These are phyloP conservation scores for Protomyces inundatus DNA, from an alignment of 1,139 yeast genomes.

Conservation along the genomic window DNA sequence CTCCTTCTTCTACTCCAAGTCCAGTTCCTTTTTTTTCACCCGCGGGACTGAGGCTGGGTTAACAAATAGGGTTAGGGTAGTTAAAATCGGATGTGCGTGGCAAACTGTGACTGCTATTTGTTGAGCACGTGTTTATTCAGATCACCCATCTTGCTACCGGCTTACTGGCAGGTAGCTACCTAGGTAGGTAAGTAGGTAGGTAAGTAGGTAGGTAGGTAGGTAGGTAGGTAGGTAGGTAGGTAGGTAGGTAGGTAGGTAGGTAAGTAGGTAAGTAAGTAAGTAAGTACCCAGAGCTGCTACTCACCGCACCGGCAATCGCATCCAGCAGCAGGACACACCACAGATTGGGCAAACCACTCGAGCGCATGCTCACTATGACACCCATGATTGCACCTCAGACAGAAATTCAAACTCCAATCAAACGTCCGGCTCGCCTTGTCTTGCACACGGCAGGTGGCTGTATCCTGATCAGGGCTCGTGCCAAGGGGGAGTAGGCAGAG, in stretches of 20 bases:
- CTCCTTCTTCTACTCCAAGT: no score
- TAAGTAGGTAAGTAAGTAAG: no score
- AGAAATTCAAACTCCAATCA: conserved; percentile 57
- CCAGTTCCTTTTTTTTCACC: no score
- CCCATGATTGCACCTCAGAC: conserved; percentile 87
- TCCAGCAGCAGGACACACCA: conserved; percentile 89
- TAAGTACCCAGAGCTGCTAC: neutral
- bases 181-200: no score
- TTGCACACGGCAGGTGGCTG: conserved; percentile 30
- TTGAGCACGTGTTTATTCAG: neutral
- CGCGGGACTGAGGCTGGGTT: no score
- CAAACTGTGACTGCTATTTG: neutral
- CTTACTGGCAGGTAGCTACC: no score
- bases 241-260: no score
- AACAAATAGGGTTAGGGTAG: neutral
- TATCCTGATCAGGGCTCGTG: conserved; percentile 49
- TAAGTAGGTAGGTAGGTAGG: no score
- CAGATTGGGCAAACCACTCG: conserved; percentile 87
- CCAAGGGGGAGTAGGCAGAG: conserved; percentile 81
- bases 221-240: no score
- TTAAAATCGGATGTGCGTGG: neutral
- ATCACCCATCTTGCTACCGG: no score
- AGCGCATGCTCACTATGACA: conserved; percentile 93
- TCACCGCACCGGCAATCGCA: conserved; percentile 52
- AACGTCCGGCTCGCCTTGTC: neutral